Evolutionary conservation across 495 filamentous ascomycete species (phyloP).

Genomic region (Xylaria acuta): DNA sequence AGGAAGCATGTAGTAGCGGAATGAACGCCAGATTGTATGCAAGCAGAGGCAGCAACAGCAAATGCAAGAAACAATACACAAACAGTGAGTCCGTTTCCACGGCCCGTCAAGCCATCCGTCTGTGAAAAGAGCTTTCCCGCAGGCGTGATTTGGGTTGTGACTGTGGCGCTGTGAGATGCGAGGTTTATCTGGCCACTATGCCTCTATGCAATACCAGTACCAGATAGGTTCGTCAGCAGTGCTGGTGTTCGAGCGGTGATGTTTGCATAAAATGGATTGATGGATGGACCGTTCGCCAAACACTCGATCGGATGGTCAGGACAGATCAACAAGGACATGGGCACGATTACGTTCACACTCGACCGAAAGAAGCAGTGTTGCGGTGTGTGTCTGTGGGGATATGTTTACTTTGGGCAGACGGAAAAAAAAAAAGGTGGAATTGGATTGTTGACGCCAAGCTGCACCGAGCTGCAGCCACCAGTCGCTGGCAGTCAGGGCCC

Average conservation of each 20-base stretch:
- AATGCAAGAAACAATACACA: constrained; percentile 20
- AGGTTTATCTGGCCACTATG: background rate
- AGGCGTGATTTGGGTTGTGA: background rate
- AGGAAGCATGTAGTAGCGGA: background rate
- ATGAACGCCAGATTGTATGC: constrained; percentile 10
- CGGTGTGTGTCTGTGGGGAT: constrained; percentile 16
- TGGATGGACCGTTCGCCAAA: background rate
- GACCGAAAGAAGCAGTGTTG: constrained; percentile 16
- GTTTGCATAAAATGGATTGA: constrained; percentile 20
- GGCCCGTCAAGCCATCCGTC: background rate
- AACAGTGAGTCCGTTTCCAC: constrained; percentile 3
- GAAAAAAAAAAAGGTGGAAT: constrained; percentile 20
- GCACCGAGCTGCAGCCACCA: background rate
- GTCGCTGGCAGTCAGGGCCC: background rate
- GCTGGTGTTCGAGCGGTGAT: background rate
- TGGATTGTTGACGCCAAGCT: constrained; percentile 15
- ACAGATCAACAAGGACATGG: constrained; percentile 20
- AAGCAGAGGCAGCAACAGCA: constrained; percentile 11
- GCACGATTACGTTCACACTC: constrained; percentile 18
- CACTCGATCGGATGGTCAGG: background rate
- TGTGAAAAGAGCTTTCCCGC: constrained; percentile 3
- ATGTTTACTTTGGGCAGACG: constrained; percentile 20
- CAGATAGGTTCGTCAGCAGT: background rate
- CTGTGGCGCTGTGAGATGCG: constrained; percentile 7
- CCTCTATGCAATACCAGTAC: background rate